Conservation (phyloP, 805 yeast species). For the Candida krabiensis region DNA sequence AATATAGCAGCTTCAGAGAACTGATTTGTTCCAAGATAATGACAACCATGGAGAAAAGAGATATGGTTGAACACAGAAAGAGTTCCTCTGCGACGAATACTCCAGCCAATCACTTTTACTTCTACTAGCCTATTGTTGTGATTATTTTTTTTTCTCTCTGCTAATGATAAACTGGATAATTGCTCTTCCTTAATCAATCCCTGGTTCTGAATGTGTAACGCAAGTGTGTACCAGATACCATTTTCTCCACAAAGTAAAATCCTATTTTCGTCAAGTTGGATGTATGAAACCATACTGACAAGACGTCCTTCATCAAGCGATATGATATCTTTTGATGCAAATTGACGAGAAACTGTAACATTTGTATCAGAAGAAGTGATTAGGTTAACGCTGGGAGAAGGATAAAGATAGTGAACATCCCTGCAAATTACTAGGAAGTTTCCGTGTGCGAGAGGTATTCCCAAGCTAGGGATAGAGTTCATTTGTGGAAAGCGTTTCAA, state of each 20-base stretch:
- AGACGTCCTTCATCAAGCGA: conserved; percentile 14
- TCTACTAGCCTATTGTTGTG: conserved; percentile 4
- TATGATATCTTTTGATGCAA: conserved; percentile 5
- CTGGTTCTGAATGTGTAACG: conserved; percentile 1
- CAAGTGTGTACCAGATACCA: conserved; percentile 8
- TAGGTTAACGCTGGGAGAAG: conserved; percentile 11
- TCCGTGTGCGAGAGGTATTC: conserved; percentile 16
- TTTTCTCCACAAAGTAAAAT: conserved; percentile 7
- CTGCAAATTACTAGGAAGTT: conserved; percentile 19
- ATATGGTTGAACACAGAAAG: conserved; percentile 4
- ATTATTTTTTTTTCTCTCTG: conserved; percentile 8
- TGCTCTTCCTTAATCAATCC: conserved; percentile 6
- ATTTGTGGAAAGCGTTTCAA: conserved; percentile 12
- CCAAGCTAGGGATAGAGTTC: conserved; percentile 15
- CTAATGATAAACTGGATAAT: conserved; percentile 9
- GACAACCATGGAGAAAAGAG: neutral
- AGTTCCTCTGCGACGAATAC: conserved; percentile 1
- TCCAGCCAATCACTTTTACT: conserved; percentile 11
- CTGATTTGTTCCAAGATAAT: conserved; percentile 3
- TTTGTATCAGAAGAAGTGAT: conserved; percentile 2
- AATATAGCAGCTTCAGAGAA: conserved; percentile 1
- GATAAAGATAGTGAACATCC: conserved; percentile 17
- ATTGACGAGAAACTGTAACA: conserved; percentile 6
- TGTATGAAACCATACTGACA: conserved; percentile 8
- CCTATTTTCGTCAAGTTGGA: conserved; percentile 1